Conservation (phyloP, 2,329 filamentous ascomycete species). For the Botryotinia narcissicola region DNA sequence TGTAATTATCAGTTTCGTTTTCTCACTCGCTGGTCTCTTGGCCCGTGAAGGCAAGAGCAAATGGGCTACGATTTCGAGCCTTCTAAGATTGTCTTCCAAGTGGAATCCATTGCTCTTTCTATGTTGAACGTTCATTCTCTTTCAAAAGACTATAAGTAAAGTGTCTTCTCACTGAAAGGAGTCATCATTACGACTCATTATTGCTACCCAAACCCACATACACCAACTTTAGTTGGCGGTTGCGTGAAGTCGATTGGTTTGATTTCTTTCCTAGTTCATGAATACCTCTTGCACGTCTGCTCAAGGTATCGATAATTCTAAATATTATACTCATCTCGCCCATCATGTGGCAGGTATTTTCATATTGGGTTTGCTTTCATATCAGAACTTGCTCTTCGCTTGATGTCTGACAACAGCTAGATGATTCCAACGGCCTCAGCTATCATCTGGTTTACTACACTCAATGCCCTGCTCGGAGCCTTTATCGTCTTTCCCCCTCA, state of each 20-base stretch:
- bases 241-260: not conserved
- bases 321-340: not conserved
- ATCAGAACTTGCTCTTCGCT: constrained; percentile 43
- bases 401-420: constrained; percentile 48
- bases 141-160: not conserved
- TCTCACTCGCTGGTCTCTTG: not conserved
- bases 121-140: not conserved
- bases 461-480: constrained; percentile 2
- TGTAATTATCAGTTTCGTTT: not conserved
- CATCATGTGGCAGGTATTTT: constrained; percentile 41
- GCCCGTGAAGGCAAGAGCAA: not conserved
- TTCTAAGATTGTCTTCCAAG: not conserved
- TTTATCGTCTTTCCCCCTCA: constrained; percentile 15
- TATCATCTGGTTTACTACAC: constrained; percentile 15
- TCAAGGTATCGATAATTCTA: not conserved
- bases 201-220: not conserved
- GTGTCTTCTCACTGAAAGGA: not conserved
- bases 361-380: constrained; percentile 36
- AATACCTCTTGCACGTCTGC: not conserved
- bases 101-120: constrained; percentile 7
- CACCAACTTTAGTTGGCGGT: not conserved
- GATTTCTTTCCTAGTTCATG: not conserved
- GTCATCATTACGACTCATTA: not conserved
- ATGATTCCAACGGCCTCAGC: constrained; percentile 18
- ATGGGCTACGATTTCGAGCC: not conserved